A percentile compares a stretch with the other conserved stretches of the same genome.
Evolutionary conservation across 2,329 filamentous ascomycete species (phyloP).

Genomic region (Aspergillus neoniger): DNA sequence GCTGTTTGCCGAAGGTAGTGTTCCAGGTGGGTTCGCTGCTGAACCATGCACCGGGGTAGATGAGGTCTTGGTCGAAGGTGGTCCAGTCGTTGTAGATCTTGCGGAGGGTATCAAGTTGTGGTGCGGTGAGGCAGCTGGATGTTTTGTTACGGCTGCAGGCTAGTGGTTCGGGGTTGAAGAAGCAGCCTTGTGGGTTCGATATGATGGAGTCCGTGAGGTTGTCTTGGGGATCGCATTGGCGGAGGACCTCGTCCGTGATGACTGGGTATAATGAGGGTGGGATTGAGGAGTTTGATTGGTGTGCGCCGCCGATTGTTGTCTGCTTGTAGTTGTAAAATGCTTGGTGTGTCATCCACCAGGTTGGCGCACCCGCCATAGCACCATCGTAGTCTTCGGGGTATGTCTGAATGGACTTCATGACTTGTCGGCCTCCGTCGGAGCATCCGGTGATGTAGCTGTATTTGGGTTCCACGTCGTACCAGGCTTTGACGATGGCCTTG

Average conservation of each 20-base stretch:
- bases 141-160: not conserved
- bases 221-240: not conserved
- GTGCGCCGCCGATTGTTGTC: not conserved
- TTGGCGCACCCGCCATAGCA: not conserved
- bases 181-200: not conserved
- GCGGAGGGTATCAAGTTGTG: not conserved
- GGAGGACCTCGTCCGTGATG: not conserved
- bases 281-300: not conserved
- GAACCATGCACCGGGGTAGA: not conserved
- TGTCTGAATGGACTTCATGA: conserved; percentile 1
- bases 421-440: not conserved
- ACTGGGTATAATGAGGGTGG: not conserved
- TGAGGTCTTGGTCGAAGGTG: not conserved
- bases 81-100: not conserved
- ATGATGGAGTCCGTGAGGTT: not conserved
- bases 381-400: not conserved
- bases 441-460: conserved; percentile 1
- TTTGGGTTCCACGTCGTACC: not conserved
- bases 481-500: not conserved
- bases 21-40: not conserved
- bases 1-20: not conserved
- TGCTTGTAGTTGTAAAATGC: not conserved
- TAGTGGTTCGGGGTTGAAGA: not conserved
- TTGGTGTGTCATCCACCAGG: not conserved
- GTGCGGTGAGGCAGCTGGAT: not conserved